These are phyloP conservation scores for Colletotrichum tropicale DNA, from an alignment of 2,329 filamentous ascomycete species.

Conservation along the genomic window DNA sequence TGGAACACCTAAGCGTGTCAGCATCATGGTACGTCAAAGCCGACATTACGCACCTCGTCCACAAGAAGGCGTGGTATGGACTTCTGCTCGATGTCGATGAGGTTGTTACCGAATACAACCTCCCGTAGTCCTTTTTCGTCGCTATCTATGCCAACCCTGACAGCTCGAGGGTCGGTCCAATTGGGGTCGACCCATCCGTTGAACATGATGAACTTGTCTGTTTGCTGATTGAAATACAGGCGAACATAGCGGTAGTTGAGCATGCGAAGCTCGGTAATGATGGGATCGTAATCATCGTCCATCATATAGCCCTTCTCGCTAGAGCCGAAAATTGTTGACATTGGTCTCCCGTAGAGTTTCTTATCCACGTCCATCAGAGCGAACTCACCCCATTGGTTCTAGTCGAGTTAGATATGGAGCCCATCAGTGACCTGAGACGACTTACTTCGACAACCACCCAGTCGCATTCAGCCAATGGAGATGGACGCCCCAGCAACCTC, in stretches of 20 bases:
- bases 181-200: constrained; percentile 93
- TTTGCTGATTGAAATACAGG: constrained; percentile 87
- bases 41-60: constrained; percentile 69
- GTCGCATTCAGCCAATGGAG: constrained; percentile 74
- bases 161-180: constrained; percentile 79
- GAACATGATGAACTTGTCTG: constrained; percentile 86
- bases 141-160: constrained; percentile 81
- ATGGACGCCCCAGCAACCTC: constrained; percentile 71
- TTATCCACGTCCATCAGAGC: constrained; percentile 71
- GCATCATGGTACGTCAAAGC: constrained; percentile 4
- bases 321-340: constrained; percentile 70
- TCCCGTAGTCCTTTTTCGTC: constrained; percentile 87
- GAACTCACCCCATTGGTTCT: constrained; percentile 97
- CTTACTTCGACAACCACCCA: constrained; percentile 91
- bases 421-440: constrained; percentile 1
- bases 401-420: constrained; percentile 16
- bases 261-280: constrained; percentile 75
- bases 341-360: constrained; percentile 56
- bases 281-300: constrained; percentile 76
- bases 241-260: constrained; percentile 94
- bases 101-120: constrained; percentile 85
- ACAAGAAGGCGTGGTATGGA: constrained; percentile 80
- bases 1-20: constrained; percentile 75
- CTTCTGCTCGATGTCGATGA: constrained; percentile 94
- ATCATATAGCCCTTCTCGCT: constrained; percentile 64